phyloP scores from a whole-genome alignment of 2,329 filamentous ascomycete species.

The Nemania sp. region DNA sequence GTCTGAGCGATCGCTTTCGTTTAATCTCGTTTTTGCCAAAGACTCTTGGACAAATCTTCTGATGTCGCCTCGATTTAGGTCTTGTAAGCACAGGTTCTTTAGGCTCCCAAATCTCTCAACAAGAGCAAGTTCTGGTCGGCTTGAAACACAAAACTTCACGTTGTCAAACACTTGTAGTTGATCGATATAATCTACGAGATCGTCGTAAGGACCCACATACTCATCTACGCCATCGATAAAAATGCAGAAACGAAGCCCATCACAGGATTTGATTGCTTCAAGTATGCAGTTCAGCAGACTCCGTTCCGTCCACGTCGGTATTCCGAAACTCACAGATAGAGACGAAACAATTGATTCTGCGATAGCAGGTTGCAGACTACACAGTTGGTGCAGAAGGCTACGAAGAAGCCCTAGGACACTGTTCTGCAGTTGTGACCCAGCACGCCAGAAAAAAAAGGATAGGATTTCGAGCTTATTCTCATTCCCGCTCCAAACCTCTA shows the following conservation, averaged over 20 bases:
- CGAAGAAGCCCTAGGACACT: conserved; percentile 20
- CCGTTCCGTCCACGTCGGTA: conserved; percentile 13
- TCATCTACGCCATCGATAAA: conserved; percentile 22
- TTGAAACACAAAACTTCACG: conserved; percentile 14
- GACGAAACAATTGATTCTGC: not conserved
- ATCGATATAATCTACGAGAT: not conserved
- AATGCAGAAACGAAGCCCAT: conserved; percentile 9
- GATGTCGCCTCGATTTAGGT: conserved; percentile 13
- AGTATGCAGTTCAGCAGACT: not conserved
- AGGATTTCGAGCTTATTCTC: conserved; percentile 2
- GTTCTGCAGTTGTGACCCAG: conserved; percentile 16
- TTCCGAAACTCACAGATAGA: not conserved
- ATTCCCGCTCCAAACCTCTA: conserved; percentile 4
- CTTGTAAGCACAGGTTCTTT: conserved; percentile 13
- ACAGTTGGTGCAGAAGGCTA: conserved; percentile 17
- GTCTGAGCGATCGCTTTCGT: not conserved
- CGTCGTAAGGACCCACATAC: not conserved
- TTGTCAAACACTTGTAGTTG: not conserved
- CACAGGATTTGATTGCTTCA: not conserved
- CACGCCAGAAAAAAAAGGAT: conserved; percentile 27
- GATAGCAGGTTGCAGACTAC: not conserved
- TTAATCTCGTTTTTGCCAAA: not conserved
- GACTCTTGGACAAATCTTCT: not conserved
- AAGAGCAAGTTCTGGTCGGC: conserved; percentile 8
- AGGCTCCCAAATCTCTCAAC: not conserved